A percentile compares a stretch with the other conserved stretches of the same genome.
These are phyloP conservation scores for Bryoglossum gracile DNA, from an alignment of 495 filamentous ascomycete species.

Conservation along the genomic window DNA sequence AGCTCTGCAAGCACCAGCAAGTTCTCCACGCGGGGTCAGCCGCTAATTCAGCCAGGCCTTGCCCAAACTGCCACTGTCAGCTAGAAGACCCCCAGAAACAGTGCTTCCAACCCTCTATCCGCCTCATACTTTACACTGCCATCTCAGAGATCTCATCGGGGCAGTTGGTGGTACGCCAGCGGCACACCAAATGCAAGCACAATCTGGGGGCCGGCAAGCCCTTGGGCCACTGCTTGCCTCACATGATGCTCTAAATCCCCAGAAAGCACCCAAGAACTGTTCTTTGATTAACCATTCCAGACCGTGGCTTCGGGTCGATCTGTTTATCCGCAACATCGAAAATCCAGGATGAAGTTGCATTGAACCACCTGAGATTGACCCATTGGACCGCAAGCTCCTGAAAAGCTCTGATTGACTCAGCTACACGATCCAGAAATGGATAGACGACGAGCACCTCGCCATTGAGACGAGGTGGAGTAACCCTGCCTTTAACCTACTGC, in stretches of 20 bases:
- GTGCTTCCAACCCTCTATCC: too few species aligned
- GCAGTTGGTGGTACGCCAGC: too few species aligned
- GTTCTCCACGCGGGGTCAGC: too few species aligned
- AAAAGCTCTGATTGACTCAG: neutral
- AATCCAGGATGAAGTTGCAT: neutral
- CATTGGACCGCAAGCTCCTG: slow-evolving; percentile 4
- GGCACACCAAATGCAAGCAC: too few species aligned
- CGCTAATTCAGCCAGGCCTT: too few species aligned
- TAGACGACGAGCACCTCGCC: slow-evolving; percentile 15
- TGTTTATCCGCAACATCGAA: slow-evolving; percentile 3
- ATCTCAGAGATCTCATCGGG: too few species aligned
- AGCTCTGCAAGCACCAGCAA: too few species aligned
- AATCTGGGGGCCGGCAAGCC: too few species aligned
- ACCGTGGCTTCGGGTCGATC: slow-evolving; percentile 2
- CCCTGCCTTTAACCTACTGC: neutral
- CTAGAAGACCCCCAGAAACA: too few species aligned
- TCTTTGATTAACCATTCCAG: neutral
- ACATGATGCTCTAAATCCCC: neutral
- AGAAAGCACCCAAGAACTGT: neutral
- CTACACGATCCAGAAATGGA: slow-evolving; percentile 10
- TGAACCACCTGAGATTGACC: neutral
- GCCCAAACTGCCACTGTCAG: too few species aligned
- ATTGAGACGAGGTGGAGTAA: slow-evolving; percentile 7
- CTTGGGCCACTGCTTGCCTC: neutral
- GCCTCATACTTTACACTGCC: too few species aligned